phyloP scores from a whole-genome alignment of 1,284 basidiomycete species.

The Salmacisia buchloeana region DNA sequence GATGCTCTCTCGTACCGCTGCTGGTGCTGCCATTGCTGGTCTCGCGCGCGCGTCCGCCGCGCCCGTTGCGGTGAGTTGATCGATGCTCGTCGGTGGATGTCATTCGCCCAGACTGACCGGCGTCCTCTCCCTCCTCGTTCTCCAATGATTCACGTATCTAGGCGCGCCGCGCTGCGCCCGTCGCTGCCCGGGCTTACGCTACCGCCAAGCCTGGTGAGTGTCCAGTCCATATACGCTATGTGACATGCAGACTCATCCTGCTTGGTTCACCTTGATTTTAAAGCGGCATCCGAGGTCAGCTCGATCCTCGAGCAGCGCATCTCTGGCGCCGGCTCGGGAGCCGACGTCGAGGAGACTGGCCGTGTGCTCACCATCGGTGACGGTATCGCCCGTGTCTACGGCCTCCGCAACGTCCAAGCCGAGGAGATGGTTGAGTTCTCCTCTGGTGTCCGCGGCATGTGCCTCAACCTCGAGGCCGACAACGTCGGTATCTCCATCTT shows the following conservation, averaged over 20 bases:
- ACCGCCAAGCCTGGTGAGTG: slow-evolving; percentile 89
- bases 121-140: not conserved
- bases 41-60: slow-evolving; percentile 62
- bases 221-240: slow-evolving; percentile 50
- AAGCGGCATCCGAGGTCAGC: slow-evolving; percentile 97
- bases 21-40: slow-evolving; percentile 21
- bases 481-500: slow-evolving; percentile 99
- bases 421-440: slow-evolving; percentile 99
- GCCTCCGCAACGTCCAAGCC: slow-evolving; percentile 70
- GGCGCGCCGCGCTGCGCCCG: slow-evolving; percentile 58
- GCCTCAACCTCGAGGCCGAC: slow-evolving; percentile 99
- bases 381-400: slow-evolving; percentile 99
- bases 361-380: slow-evolving; percentile 99
- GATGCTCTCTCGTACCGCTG: slow-evolving; percentile 59
- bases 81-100: not conserved
- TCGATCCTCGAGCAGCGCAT: slow-evolving; percentile 98
- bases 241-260: not conserved
- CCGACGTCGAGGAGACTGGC: slow-evolving; percentile 97
- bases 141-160: slow-evolving; percentile 17
- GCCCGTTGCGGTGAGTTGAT: slow-evolving; percentile 54
- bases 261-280: no score
- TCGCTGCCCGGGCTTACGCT: slow-evolving; percentile 65
- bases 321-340: slow-evolving; percentile 79
- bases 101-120: no score
- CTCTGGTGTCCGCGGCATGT: slow-evolving; percentile 84